Evolutionary conservation across 1,284 basidiomycete species (phyloP), one percentile per base, ranked within the genome.

Genomic region (Microbotryomycetes sp.): DNA sequence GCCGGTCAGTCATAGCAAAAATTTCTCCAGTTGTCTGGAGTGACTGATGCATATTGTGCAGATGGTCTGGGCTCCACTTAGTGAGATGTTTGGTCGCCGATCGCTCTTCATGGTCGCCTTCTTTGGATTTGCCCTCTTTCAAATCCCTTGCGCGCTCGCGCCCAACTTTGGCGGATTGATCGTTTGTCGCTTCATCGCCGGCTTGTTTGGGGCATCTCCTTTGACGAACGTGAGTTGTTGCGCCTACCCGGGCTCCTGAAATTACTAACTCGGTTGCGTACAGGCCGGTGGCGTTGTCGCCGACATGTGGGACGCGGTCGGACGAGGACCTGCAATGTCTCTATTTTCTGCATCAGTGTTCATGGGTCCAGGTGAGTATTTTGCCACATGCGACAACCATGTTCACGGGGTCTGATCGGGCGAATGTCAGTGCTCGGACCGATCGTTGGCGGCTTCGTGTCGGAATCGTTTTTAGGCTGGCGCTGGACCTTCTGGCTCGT

Each of bases 141-240:
- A 81, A 60, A 77, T 86, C 41, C 83, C 83, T 1, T 82, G 83
- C 74, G 81, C 81, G 0, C 78, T 86, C 4, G 84, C 84, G 0
- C 77, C 77, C 15, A 85, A 86, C 70, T 81, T 86, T 41, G 74
- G 80, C 60, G 84, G 83, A 0, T 73, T 87, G 1, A 75, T 86
- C 4, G 74, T 84, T 50, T 82, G 80, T 1, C 81, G 86, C 6
- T 86, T 87, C 73, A 70, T 88, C 9, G 78, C 79, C 27, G 85
- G 85, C 1, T 81, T 86, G 69, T 87, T 86, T 69, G 85, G 82
- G 4, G 80, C 81, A 1, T 82, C 82, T 0, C 85, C 85, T 0
- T 65, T 87, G n/a, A 84, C 83, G 0, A 83, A 82, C 57, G 79
- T 79, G 6, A 83, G 83, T n/a, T n/a, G n/a, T n/a, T n/a, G n/a